Evolutionary conservation across 768 basidiomycete species (phyloP).

Genomic region (Pisolithus tinctorius): DNA sequence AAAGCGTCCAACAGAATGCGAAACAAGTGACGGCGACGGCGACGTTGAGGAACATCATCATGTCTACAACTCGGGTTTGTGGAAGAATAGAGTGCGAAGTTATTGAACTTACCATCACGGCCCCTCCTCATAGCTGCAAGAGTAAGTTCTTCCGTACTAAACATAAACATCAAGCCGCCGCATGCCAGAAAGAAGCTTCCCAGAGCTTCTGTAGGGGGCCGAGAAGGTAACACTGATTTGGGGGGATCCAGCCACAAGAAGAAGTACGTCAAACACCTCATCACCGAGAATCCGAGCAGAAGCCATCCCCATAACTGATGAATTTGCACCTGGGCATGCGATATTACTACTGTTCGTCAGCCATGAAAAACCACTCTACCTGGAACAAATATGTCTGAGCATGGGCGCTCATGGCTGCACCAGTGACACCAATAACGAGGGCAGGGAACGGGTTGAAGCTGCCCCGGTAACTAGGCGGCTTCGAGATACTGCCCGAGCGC

Average conservation of each 20-base stretch:
- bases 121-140: constrained; percentile 88
- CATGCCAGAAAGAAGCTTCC: constrained; percentile 82
- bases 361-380: constrained; percentile 25
- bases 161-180: constrained; percentile 86
- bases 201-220: constrained; percentile 90
- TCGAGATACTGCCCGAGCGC: constrained; percentile 34
- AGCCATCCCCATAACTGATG: constrained; percentile 90
- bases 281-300: constrained; percentile 67
- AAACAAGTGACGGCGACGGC: constrained; percentile 83
- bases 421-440: constrained; percentile 88
- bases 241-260: constrained; percentile 89
- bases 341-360: not conserved
- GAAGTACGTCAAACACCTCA: constrained; percentile 88
- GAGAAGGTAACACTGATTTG: constrained; percentile 76
- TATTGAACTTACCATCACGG: constrained; percentile 56
- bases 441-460: constrained; percentile 94
- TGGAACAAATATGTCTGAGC: constrained; percentile 88
- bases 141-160: constrained; percentile 85
- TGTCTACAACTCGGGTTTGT: constrained; percentile 39
- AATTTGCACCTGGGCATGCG: constrained; percentile 60
- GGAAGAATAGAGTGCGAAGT: not conserved
- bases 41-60: constrained; percentile 86
- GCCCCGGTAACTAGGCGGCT: constrained; percentile 66
- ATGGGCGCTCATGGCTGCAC: constrained; percentile 90
- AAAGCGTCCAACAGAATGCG: constrained; percentile 78